Base-by-base conservation (phyloP, 1,284 basidiomycete species). In the Rugosomyces carneus region DNA sequence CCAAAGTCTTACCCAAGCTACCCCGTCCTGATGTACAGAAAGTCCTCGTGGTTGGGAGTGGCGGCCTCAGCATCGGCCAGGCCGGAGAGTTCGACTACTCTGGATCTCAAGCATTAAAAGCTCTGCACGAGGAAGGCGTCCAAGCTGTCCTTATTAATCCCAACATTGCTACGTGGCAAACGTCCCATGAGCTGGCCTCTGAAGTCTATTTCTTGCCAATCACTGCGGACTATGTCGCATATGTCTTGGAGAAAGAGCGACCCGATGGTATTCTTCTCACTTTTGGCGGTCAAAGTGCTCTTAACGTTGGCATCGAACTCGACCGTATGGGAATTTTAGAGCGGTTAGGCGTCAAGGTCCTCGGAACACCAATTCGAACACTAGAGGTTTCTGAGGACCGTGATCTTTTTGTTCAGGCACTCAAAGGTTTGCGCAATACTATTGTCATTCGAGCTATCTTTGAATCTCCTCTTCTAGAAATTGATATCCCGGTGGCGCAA, bases 11-110 rank as follows among this genome's bases (percentile, higher is more conserved):
- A 15, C 90, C 92, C 32, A 88, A 89, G 59, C 73, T 93, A 27
- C 81, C 85, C 31, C 80, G 87, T 26, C 87, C 91, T 20, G 84
- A 97, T 57, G 95, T 99, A 39, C 85, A 89, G 65, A 96, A 95
- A 64, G 96, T 99, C 41, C 78, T 99, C 51, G 91, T 99, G 49
- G 93, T 99, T 42, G 96, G 96, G 53, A 91, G 87, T 54, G 96
- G 96, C 60, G 96, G 96, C 52, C 82, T 99, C 40, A 89, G 84
- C 61, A 99, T 99, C 54, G 96, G 96, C 37, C 96, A 99, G 68
- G 96, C 96, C 3, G 96, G 96, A 67, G 96, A 99, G 69, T 99
- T 99, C 68, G 96, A 99, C 68, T 99, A 99, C 70, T 97, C 93
- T 21, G 96, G 89, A 37, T 98, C 95, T 6, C 96, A 99, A 70